Base-by-base conservation (phyloP, 2,329 filamentous ascomycete species). In the Pseudogymnoascus sp. region DNA sequence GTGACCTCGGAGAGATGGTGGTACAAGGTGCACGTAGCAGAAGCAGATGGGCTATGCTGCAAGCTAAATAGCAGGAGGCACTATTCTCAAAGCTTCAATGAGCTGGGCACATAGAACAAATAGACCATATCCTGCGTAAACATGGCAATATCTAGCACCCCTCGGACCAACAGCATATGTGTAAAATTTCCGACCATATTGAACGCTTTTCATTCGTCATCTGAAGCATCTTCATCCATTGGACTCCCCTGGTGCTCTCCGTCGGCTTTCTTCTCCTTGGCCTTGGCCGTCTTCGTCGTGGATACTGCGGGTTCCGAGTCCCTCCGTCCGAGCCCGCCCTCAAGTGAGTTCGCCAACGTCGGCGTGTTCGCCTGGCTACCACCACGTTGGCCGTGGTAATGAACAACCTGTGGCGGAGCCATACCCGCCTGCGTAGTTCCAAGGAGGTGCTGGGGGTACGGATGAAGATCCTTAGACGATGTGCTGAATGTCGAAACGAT, bases 401-500 rank as follows among this genome's bases (percentile, higher is more conserved):
- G 83, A 28, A 86, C 76, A 2, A 86, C 83, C 67, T 86, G 83
- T 8, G 83, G 83, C 23, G 83, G 82, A 13, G 79, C 75, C 69
- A 86, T 83, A 13, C 83, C 83, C 37, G 80, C 79, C 64, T 84
- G 81, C 2, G 81, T 78, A 18, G 41, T 52, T 13, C 83, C 83
- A 4, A 86, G 73, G 57, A 85, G 76, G 65, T 86, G 82, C 26
- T 83, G 85, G 4, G 84, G 84, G 67, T 87, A 87, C 0, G 81
- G 84, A 66, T 87, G 82, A 30, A 88, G 73, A 68, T 88, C 84
- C 69, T 84, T 85, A 72, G 83, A 86, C 8, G 84, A 87, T 1
- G 84, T 88, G 34, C 84, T 87, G 67, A 88, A 88, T 19, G 82
- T 85, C 45, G 84, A 87, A 41, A 87, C 80, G 19, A 86, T 75